Evolutionary conservation across 139 green algal species (phyloP), one percentile per base, ranked within the genome.

Genomic region (Chlorella ohadii): DNA sequence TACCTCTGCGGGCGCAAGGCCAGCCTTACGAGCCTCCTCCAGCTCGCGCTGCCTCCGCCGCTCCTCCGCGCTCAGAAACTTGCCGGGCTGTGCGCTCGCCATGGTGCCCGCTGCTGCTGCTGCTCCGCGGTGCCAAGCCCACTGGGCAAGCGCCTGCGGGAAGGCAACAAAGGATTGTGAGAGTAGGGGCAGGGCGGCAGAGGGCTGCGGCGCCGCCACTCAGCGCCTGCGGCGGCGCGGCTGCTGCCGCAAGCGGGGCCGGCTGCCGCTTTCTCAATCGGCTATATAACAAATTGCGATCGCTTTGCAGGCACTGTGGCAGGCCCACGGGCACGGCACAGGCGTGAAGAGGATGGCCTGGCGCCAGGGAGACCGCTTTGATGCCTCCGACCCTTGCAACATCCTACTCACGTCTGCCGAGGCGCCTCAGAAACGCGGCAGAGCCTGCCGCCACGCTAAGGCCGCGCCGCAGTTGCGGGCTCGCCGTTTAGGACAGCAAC

Each of bases 21-120:
- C 97, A 13, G 96, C 96, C 84, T 99, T 99, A 68, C 97, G 94
- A 0, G 96, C 97, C 88, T 99, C 97, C 84, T 99, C 96, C 36
- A 99, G 89, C 90, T 99, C 96, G 16, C 81, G 72, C 76, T 90
- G 86, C 38, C 86, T 67, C 25, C 71, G 71, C 16, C 83, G 64
- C 81, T 89, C 86, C 78, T 89, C 86, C 5, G 86, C 85, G 15
- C 33, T 67, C 25, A 85, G 34, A 67, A 88, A 85, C 71, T 66
- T 56, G 3, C 57, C 44, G 38, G 36, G 25, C 47, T 38, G 6
- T 27, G 75, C 76, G 57, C 57, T 72, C 76, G 76, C 76, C 76
- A 82, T 82, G 23, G 59, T 44, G 71, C 47, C 6, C 6, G 20
- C 68, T 56, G 19, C 38, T 28, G 38, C 0, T 55, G 68, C 68